These are phyloP conservation scores for Chrysoporthe cubensis DNA, from an alignment of 2,329 filamentous ascomycete species.

Conservation along the genomic window DNA sequence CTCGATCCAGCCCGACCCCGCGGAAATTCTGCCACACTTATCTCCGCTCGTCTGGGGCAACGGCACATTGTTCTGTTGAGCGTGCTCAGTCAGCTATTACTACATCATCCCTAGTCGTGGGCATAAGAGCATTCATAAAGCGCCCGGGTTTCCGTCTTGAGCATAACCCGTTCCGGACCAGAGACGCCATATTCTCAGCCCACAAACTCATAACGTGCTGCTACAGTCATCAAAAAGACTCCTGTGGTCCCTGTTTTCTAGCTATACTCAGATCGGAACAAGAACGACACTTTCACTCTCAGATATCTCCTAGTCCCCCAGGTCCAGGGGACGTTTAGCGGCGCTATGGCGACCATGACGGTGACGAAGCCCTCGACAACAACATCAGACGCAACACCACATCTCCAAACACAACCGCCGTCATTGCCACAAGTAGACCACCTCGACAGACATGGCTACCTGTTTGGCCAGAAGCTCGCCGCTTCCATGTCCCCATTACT, in stretches of 20 bases:
- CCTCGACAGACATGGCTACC: constrained; percentile 54
- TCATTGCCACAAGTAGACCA: constrained; percentile 29
- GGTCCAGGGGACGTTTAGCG: not conserved
- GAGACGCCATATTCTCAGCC: not conserved
- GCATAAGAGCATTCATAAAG: not conserved
- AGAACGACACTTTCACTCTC: not conserved
- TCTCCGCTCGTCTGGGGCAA: not conserved
- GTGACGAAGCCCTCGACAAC: constrained; percentile 16
- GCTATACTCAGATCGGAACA: not conserved
- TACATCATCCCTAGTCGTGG: not conserved
- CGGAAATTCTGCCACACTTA: not conserved
- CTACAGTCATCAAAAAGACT: not conserved
- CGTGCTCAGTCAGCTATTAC: not conserved
- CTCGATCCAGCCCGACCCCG: not conserved
- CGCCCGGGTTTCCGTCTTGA: not conserved
- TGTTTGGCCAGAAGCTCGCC: constrained; percentile 61
- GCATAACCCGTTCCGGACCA: not conserved
- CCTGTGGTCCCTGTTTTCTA: not conserved
- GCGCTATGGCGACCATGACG: constrained; percentile 25
- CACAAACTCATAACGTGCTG: not conserved
- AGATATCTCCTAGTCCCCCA: not conserved
- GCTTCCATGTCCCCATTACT: constrained; percentile 60
- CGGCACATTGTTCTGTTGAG: not conserved
- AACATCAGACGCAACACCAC: constrained; percentile 18
- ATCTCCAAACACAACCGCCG: constrained; percentile 6